Evolutionary conservation across 2,329 filamentous ascomycete species (phyloP).

Genomic region (Aspergillus sp.): DNA sequence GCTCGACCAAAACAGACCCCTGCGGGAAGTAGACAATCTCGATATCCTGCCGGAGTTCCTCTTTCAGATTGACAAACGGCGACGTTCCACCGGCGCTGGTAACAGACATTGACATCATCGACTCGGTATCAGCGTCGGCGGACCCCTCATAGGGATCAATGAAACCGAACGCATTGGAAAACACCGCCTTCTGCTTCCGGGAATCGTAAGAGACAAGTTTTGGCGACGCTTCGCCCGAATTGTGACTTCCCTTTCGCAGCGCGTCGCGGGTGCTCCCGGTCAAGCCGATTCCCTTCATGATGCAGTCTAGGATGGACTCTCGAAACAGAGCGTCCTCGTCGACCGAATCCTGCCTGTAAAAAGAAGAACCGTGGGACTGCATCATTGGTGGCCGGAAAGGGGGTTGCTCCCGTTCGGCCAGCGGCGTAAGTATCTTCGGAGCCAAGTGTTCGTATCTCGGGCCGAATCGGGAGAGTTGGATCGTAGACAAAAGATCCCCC

Average conservation of each 20-base stretch:
- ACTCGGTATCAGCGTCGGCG: slow-evolving; percentile 76
- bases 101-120: slow-evolving; percentile 59
- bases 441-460: slow-evolving; percentile 40
- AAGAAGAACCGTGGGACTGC: slow-evolving; percentile 20
- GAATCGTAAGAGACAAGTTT: slow-evolving; percentile 76
- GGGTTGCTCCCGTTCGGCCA: slow-evolving; percentile 35
- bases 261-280: slow-evolving; percentile 54
- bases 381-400: slow-evolving; percentile 25
- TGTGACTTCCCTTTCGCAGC: slow-evolving; percentile 49
- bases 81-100: slow-evolving; percentile 53
- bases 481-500: slow-evolving; percentile 72
- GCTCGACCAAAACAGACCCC: slow-evolving; percentile 86
- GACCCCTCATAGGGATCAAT: slow-evolving; percentile 71
- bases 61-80: slow-evolving; percentile 56
- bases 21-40: slow-evolving; percentile 98
- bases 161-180: slow-evolving; percentile 81
- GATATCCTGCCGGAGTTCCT: slow-evolving; percentile 82
- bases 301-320: slow-evolving; percentile 83
- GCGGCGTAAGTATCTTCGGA: slow-evolving; percentile 25
- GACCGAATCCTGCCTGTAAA: slow-evolving; percentile 67
- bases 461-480: slow-evolving; percentile 57
- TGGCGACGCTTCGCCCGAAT: slow-evolving; percentile 78
- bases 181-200: slow-evolving; percentile 66
- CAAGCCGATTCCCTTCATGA: slow-evolving; percentile 87
- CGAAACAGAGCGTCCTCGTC: slow-evolving; percentile 86